These are phyloP conservation scores for Strigomonas galati DNA, from an alignment of 208 protist genomes.

Conservation along the genomic window DNA sequence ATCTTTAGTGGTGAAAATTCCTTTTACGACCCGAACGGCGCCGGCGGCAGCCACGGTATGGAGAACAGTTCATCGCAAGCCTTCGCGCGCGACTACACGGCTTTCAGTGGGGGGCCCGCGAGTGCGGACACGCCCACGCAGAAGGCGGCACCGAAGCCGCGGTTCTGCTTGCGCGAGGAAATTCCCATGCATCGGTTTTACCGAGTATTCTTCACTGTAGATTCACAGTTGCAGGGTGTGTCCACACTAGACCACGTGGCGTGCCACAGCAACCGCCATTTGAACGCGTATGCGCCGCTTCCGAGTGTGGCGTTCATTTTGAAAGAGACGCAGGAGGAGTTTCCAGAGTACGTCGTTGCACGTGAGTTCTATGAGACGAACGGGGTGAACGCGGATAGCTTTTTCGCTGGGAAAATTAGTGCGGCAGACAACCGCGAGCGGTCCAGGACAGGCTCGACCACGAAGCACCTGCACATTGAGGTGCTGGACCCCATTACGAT, in stretches of 20 bases:
- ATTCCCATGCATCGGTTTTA: constrained; percentile 40
- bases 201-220: constrained; percentile 37
- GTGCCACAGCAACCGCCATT: not conserved
- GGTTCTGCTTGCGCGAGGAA: constrained; percentile 4
- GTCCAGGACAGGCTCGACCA: constrained; percentile 55
- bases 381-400: not conserved
- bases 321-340: constrained; percentile 19
- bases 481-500: constrained; percentile 51
- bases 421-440: constrained; percentile 69
- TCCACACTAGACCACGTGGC: not conserved
- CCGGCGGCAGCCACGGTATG: constrained; percentile 17
- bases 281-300: constrained; percentile 23
- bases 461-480: constrained; percentile 75
- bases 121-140: not conserved
- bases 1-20: not conserved
- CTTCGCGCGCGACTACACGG: not conserved
- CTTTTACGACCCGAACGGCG: constrained; percentile 8
- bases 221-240: constrained; percentile 31
- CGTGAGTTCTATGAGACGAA: constrained; percentile 14
- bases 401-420: constrained; percentile 37
- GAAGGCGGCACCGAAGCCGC: not conserved
- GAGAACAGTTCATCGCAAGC: constrained; percentile 8
- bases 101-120: not conserved
- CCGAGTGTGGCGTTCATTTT: constrained; percentile 44
- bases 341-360: constrained; percentile 32